Percentiles rank a stretch among this genome's conserved stretches.
These are phyloP conservation scores for Saccharomycopsis selenospora DNA, from an alignment of 805 yeast genomes.

Conservation along the genomic window DNA sequence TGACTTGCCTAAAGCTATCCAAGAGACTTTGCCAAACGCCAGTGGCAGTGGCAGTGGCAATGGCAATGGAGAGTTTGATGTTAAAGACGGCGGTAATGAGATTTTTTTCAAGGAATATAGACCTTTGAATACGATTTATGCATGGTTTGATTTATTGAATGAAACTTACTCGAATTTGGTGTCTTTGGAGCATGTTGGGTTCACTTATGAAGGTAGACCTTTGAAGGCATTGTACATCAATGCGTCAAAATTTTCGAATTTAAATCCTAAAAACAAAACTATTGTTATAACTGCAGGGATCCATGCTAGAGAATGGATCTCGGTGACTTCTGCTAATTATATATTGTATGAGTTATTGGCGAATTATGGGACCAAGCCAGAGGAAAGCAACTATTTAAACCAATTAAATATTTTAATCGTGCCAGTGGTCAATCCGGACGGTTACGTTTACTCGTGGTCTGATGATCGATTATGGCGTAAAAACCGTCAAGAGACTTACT, in stretches of 20 bases:
- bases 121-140: slow-evolving; percentile 57
- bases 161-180: slow-evolving; percentile 59
- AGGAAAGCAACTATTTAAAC: slow-evolving; percentile 42
- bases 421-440: slow-evolving; percentile 89
- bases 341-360: slow-evolving; percentile 41
- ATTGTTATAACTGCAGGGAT: slow-evolving; percentile 76
- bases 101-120: slow-evolving; percentile 66
- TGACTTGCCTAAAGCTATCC: slow-evolving; percentile 51
- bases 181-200: slow-evolving; percentile 61
- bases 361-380: slow-evolving; percentile 36
- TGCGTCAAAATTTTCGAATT: slow-evolving; percentile 33
- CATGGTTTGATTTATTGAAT: slow-evolving; percentile 60
- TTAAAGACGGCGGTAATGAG: slow-evolving; percentile 9
- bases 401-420: slow-evolving; percentile 65
- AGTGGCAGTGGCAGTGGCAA: slow-evolving; percentile 11
- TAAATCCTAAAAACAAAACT: slow-evolving; percentile 45
- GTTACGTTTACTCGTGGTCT: slow-evolving; percentile 78
- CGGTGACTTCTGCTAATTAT: slow-evolving; percentile 62
- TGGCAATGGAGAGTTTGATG: slow-evolving; percentile 9
- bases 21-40: slow-evolving; percentile 43
- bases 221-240: slow-evolving; percentile 61
- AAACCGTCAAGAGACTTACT: slow-evolving; percentile 68
- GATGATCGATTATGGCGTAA: slow-evolving; percentile 82
- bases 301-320: slow-evolving; percentile 89
- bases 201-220: slow-evolving; percentile 67